phyloP scores from a whole-genome alignment of 176 grass and related monocot genomes.

The Aegilops bicornis region DNA sequence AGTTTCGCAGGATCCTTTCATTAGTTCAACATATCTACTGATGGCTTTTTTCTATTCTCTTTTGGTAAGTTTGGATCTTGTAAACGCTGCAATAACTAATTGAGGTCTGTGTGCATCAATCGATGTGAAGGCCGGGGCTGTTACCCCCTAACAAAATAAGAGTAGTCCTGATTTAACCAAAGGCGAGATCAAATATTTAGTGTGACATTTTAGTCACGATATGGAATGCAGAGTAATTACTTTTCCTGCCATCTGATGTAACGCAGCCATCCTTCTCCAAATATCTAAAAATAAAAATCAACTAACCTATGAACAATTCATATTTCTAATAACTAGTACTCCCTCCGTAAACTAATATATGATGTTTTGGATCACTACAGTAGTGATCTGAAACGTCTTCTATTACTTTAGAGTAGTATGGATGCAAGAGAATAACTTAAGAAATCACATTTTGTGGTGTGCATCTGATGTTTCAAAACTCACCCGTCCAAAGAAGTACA shows the following conservation, averaged over 20 bases:
- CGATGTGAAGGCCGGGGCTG: too few relatives aligned
- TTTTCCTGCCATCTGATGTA: background rate
- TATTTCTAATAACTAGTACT: background rate
- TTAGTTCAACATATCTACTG: background rate
- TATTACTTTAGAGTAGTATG: background rate
- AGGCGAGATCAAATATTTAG: background rate
- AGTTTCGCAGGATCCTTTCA: background rate
- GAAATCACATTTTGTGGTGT: background rate
- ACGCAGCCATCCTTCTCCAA: background rate
- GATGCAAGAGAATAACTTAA: background rate
- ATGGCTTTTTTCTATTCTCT: too few relatives aligned
- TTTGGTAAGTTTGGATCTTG: too few relatives aligned
- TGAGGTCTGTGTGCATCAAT: too few relatives aligned
- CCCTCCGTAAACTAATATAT: too few relatives aligned
- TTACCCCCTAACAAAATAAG: too few relatives aligned
- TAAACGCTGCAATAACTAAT: too few relatives aligned
- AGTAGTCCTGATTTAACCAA: background rate
- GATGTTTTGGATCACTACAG: too few relatives aligned
- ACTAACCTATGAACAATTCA: background rate
- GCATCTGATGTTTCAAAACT: background rate
- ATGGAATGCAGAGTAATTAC: too few relatives aligned
- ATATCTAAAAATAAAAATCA: background rate
- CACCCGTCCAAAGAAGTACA: background rate
- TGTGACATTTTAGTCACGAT: background rate
- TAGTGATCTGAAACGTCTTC: too few relatives aligned